Percentiles rank a stretch among this genome's conserved stretches.
Conservation (phyloP, 805 yeast genomes). For the Kazachstania martiniae region DNA sequence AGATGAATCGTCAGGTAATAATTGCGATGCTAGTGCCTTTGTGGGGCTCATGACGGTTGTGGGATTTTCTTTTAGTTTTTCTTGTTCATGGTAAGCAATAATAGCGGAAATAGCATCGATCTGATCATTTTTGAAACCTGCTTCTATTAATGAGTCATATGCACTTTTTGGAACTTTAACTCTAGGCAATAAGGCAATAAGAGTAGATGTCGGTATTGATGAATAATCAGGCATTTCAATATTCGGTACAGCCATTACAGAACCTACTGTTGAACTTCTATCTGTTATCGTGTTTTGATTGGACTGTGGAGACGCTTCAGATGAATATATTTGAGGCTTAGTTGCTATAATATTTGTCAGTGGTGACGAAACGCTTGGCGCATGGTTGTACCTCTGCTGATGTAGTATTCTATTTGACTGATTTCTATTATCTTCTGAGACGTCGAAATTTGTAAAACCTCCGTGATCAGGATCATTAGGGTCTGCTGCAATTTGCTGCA, state of each 20-base stretch:
- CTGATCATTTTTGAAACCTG: constrained; percentile 58
- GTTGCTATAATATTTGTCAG: constrained; percentile 7
- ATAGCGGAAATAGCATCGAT: constrained; percentile 63
- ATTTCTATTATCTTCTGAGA: constrained; percentile 1
- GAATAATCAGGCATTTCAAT: constrained; percentile 22
- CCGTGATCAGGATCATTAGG: constrained; percentile 4
- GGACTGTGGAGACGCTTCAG: constrained; percentile 1
- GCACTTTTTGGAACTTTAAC: constrained; percentile 69
- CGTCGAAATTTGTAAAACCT: constrained; percentile 10
- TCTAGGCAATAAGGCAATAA: constrained; percentile 39
- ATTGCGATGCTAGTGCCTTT: not conserved
- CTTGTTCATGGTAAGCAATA: constrained; percentile 54
- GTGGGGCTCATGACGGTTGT: not conserved
- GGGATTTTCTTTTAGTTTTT: constrained; percentile 7
- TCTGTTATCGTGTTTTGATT: not conserved
- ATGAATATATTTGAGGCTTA: too few relatives aligned
- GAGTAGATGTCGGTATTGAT: constrained; percentile 22
- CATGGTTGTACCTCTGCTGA: constrained; percentile 3
- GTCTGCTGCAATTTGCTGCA: not conserved
- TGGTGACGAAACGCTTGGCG: constrained; percentile 8
- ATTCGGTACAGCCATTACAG: not conserved
- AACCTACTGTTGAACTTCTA: not conserved
- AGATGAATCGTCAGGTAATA: not conserved
- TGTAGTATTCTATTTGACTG: not conserved
- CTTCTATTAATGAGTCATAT: constrained; percentile 45